Evolutionary conservation across 768 basidiomycete genomes (phyloP).

Genomic region (Saitozyma podzolica): DNA sequence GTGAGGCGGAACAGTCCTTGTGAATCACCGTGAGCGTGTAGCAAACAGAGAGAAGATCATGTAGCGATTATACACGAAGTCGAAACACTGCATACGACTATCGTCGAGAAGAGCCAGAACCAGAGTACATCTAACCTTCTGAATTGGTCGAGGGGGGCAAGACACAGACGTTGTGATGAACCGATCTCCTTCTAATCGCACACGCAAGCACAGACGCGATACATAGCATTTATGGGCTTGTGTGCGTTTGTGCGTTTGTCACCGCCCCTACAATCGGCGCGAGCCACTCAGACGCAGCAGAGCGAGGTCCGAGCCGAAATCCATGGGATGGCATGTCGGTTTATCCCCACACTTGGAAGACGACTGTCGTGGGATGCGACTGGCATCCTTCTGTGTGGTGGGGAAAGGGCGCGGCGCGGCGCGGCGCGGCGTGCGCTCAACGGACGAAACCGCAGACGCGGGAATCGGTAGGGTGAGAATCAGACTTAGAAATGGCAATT

Average conservation of each 20-base stretch:
- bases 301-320: conserved; percentile 33
- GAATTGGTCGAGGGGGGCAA: too few species aligned
- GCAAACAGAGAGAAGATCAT: background rate
- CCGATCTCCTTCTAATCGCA: too few species aligned
- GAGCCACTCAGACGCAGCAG: conserved; percentile 21
- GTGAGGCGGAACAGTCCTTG: background rate
- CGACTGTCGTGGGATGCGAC: conserved; percentile 18
- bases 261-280: conserved; percentile 36
- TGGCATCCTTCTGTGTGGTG: conserved; percentile 34
- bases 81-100: too few species aligned
- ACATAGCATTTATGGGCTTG: background rate
- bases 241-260: background rate
- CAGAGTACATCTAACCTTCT: too few species aligned
- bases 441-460: too few species aligned
- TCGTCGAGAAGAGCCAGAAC: too few species aligned
- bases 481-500: too few species aligned
- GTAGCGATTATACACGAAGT: background rate
- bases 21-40: background rate
- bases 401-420: conserved; percentile 14
- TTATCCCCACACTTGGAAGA: conserved; percentile 34
- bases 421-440: too few species aligned
- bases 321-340: conserved; percentile 32
- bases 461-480: too few species aligned
- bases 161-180: too few species aligned
- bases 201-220: too few species aligned